Conservation (phyloP, 2,329 filamentous ascomycete species). For the Fusarium sp. region DNA sequence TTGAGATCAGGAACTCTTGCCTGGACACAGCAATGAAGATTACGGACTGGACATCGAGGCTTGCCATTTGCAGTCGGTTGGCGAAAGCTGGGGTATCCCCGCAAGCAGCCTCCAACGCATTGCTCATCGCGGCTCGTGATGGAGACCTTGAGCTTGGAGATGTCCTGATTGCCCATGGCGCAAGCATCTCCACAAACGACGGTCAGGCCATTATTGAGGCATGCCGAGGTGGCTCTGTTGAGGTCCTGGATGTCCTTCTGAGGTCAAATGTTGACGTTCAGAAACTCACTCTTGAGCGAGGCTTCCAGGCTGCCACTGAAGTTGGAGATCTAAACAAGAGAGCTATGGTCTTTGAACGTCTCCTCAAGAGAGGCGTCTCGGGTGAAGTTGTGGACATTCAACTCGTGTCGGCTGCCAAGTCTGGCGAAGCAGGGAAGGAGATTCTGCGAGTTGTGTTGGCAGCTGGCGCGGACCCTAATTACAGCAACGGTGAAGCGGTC, state of each 20-base stretch:
- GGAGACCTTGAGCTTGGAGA: conserved; percentile 64
- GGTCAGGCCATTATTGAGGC: conserved; percentile 68
- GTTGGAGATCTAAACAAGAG: conserved; percentile 62
- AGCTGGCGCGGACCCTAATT: conserved; percentile 67
- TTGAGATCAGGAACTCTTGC: conserved; percentile 53
- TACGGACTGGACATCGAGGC: conserved; percentile 54
- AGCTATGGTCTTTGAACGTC: conserved; percentile 61
- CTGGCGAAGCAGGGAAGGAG: conserved; percentile 60
- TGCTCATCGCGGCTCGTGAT: conserved; percentile 64
- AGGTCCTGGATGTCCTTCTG: conserved; percentile 64
- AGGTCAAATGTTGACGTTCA: conserved; percentile 53
- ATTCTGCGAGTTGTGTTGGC: conserved; percentile 63
- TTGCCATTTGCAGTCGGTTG: conserved; percentile 59
- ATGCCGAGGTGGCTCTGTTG: conserved; percentile 61
- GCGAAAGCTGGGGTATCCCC: conserved; percentile 60
- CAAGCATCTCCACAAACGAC: conserved; percentile 61
- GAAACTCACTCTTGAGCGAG: conserved; percentile 59
- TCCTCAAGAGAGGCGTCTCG: conserved; percentile 62
- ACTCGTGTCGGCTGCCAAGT: conserved; percentile 64
- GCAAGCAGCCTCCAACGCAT: conserved; percentile 60
- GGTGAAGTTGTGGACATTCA: conserved; percentile 66
- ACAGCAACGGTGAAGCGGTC: conserved; percentile 66
- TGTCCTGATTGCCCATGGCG: conserved; percentile 64
- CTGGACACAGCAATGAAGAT: conserved; percentile 59
- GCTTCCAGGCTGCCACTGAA: conserved; percentile 67